These are phyloP conservation scores for Ceratocystis eucalypticola DNA, from an alignment of 2,329 filamentous ascomycete species.

Conservation along the genomic window DNA sequence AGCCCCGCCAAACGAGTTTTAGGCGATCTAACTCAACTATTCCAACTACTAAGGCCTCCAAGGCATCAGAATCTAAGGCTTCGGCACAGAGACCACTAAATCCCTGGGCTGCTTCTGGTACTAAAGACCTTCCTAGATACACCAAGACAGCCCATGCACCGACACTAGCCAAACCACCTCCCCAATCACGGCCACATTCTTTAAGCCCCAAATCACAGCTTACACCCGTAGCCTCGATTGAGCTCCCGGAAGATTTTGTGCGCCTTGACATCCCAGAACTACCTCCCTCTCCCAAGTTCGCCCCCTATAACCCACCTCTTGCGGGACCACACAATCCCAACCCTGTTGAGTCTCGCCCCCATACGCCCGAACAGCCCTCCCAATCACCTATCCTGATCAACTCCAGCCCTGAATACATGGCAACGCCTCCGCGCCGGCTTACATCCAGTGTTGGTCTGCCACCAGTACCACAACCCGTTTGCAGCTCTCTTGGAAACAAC, in stretches of 20 bases:
- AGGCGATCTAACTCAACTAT: not conserved
- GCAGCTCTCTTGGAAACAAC: not conserved
- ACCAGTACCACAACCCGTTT: not conserved
- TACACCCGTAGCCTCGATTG: not conserved
- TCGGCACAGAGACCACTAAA: not conserved
- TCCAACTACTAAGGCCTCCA: not conserved
- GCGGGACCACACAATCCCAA: not conserved
- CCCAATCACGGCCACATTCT: not conserved
- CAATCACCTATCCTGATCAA: slow-evolving; percentile 4
- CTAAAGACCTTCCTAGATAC: not conserved
- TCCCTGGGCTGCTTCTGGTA: slow-evolving; percentile 9
- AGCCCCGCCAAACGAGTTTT: not conserved
- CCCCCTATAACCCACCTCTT: not conserved
- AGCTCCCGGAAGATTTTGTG: not conserved
- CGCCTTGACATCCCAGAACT: slow-evolving; percentile 5
- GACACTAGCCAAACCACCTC: not conserved
- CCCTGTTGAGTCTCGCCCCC: not conserved
- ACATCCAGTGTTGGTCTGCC: not conserved
- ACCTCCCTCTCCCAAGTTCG: not conserved
- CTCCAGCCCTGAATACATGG: slow-evolving; percentile 1
- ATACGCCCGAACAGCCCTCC: not conserved
- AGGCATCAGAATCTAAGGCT: not conserved
- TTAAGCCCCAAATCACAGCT: not conserved
- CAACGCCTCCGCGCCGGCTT: not conserved
- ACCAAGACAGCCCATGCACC: slow-evolving; percentile 7